Evolutionary conservation across 176 grass and related monocot species (phyloP).

Genomic region (Oryza coarctata): DNA sequence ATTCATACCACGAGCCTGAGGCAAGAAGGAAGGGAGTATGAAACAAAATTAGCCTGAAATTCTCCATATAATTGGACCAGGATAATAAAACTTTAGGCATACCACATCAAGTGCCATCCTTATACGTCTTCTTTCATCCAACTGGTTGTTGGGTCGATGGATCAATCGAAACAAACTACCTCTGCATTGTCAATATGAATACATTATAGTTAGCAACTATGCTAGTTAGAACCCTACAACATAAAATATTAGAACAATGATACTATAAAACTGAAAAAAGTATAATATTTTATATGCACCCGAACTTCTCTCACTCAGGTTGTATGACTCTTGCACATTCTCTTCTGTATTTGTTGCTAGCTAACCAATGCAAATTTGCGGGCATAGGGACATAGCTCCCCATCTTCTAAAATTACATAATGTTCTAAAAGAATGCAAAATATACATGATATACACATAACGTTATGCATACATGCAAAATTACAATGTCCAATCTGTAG

Average conservation of each 20-base stretch:
- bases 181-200: constrained; percentile 51
- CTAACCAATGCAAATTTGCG: constrained; percentile 9
- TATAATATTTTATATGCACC: background rate
- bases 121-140: constrained; percentile 82
- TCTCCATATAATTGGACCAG: constrained; percentile 27
- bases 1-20: constrained; percentile 97
- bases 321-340: background rate
- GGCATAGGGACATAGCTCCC: background rate
- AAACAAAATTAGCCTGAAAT: constrained; percentile 6
- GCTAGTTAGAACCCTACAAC: background rate
- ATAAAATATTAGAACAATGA: constrained; percentile 30
- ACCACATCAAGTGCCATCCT: constrained; percentile 99
- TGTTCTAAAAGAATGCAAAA: background rate
- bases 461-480: background rate
- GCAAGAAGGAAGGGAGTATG: constrained; percentile 26
- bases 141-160: constrained; percentile 84
- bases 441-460: background rate
- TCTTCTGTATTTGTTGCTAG: constrained; percentile 17
- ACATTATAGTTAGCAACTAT: constrained; percentile 26
- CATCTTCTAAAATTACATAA: background rate
- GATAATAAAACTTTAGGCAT: constrained; percentile 33
- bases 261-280: constrained; percentile 20
- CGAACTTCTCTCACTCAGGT: no score
- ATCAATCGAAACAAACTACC: constrained; percentile 94
- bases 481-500: background rate